A percentile compares a stretch with the other conserved stretches of the same genome.
phyloP scores from a whole-genome alignment of 306 rosid genomes.

The Vicia sativa region DNA sequence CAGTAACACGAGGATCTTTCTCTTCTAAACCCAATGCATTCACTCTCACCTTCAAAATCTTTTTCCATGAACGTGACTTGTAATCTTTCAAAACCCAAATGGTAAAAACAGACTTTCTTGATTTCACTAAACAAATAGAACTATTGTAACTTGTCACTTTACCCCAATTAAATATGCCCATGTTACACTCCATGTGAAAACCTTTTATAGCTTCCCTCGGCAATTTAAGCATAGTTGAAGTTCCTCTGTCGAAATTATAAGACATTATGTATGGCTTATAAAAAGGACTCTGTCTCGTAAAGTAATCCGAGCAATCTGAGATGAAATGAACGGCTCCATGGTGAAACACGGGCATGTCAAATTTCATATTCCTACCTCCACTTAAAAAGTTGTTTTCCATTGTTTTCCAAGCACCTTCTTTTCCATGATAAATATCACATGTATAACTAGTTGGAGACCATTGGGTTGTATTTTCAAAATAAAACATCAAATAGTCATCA shows the following conservation, averaged over 20 bases:
- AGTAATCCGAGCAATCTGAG: background rate
- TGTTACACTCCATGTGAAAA: background rate
- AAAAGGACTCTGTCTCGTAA: background rate
- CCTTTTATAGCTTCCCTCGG: constrained; percentile 6
- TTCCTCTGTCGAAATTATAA: constrained; percentile 5
- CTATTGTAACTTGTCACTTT: background rate
- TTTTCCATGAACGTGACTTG: background rate
- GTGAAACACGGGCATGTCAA: background rate
- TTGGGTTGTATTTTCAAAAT: background rate
- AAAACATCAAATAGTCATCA: background rate
- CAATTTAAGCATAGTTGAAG: constrained; percentile 3
- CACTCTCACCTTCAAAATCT: constrained; percentile 5
- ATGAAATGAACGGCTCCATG: background rate
- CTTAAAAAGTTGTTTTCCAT: background rate
- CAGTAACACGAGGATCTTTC: background rate
- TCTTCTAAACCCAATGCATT: constrained; percentile 31
- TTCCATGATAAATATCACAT: background rate
- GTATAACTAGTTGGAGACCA: background rate
- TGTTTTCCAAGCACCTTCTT: background rate
- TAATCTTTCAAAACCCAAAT: constrained; percentile 22
- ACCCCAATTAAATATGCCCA: constrained; percentile 31
- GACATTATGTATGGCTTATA: constrained; percentile 27
- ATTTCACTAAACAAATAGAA: constrained; percentile 35
- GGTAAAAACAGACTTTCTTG: background rate
- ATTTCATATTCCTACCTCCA: background rate